Base-by-base conservation (phyloP, 345 rosid genomes). In the Linum tenue region DNA sequence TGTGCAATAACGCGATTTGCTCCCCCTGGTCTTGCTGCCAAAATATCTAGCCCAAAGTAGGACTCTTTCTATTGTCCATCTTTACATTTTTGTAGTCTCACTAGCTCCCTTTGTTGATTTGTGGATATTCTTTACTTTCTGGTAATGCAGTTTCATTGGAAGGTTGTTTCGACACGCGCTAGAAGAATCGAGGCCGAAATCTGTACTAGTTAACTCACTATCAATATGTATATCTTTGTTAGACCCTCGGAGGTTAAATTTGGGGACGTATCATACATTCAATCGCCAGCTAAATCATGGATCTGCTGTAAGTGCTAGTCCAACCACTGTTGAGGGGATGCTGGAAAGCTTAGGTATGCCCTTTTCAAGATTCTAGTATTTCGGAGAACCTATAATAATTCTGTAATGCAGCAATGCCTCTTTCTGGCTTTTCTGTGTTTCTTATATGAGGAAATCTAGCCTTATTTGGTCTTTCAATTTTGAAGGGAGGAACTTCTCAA, bases 271-370 rank as follows among this genome's bases (percentile, higher is more conserved):
- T 76, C 87, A 85, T 69, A 64, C 77, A 55, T 87, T 80, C 72
- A 79, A 73, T 64, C 88, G 83, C 67, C 98, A 89, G 71, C 57
- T 83, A 60, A 64, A 81, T 64, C 95, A 83, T 59, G 96, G 83
- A 64, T 65, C 86, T 60, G 55, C 86, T 42, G 67, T 80, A 63
- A 62, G 71, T 67, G 81, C 83, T 68, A 84, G 75, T 72, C 89
- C 89, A 3, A 86, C 83, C 82, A 87, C 89, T 37, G 84, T 92
- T 69, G 89, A 83, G 43, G 95, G 92, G 76, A 92, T 92, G 96
- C 78, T 92, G 73, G 85, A 79, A 77, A 89, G 92, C 77, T 73
- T 92, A 78, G 96, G 98, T 90, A 78, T 79, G 78, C 6, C 62
- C 44, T 22, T 62, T 35, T 57, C 9, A 17, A 17, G 37, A 57